Conservation (phyloP, 371 early-diverging fungal genomes). For the Fennellomyces sp. region DNA sequence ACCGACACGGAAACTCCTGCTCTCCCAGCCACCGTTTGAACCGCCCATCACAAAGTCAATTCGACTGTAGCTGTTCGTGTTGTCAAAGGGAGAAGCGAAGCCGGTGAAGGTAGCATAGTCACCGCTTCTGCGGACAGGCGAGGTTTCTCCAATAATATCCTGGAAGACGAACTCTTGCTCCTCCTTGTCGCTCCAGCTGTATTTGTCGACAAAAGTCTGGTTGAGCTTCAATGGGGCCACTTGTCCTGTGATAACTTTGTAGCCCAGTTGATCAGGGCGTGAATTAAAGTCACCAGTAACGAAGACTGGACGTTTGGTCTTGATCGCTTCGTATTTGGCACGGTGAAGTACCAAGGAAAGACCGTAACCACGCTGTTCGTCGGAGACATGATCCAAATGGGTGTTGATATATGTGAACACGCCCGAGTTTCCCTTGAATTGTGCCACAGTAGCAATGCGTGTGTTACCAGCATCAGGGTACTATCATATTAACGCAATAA, state of each 20-base stretch:
- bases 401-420: not conserved
- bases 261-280: not conserved
- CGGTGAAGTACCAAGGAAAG: constrained; percentile 1
- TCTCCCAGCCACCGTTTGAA: not conserved
- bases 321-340: constrained; percentile 1
- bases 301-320: not conserved
- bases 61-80: not conserved
- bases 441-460: not conserved
- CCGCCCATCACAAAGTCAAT: constrained; percentile 1
- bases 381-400: not conserved
- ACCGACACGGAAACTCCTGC: not conserved
- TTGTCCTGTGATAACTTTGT: not conserved
- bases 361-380: constrained; percentile 2
- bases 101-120: not conserved
- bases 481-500: not conserved
- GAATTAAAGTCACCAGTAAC: constrained; percentile 4
- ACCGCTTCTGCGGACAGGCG: not conserved
- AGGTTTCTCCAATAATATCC: not conserved
- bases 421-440: not conserved
- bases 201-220: not conserved
- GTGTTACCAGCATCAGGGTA: not conserved
- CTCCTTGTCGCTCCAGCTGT: not conserved
- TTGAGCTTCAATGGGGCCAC: not conserved
- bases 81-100: not conserved
- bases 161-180: not conserved